Evolutionary conservation across 1,284 basidiomycete genomes (phyloP).

Genomic region (Pseudomicrostroma phylloplanum): DNA sequence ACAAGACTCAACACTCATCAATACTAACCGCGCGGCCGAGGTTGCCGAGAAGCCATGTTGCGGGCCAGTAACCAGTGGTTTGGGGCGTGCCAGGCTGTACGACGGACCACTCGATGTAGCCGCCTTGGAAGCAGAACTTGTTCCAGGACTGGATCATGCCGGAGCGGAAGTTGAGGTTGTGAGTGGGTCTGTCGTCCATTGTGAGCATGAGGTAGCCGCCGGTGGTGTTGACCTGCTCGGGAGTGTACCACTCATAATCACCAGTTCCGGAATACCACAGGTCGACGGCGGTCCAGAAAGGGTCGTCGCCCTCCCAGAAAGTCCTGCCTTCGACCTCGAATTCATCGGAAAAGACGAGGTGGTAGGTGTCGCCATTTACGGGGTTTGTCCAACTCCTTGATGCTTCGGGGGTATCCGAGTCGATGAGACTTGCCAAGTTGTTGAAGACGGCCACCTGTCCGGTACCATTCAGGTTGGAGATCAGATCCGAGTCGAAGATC

Average conservation of each 20-base stretch:
- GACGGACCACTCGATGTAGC: slow-evolving; percentile 25
- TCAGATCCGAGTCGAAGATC: slow-evolving; percentile 19
- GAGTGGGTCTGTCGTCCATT: slow-evolving; percentile 27
- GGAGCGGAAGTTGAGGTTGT: slow-evolving; percentile 44
- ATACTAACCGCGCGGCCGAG: slow-evolving; percentile 9
- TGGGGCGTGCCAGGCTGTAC: slow-evolving; percentile 14
- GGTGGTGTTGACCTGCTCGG: slow-evolving; percentile 37
- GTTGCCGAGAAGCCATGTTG: slow-evolving; percentile 21
- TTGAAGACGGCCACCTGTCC: slow-evolving; percentile 18
- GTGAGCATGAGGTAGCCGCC: slow-evolving; percentile 28
- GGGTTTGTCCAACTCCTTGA: slow-evolving; percentile 21
- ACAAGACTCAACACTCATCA: not conserved
- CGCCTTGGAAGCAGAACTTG: slow-evolving; percentile 48
- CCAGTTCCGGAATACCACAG: slow-evolving; percentile 31
- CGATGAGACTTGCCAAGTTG: slow-evolving; percentile 19
- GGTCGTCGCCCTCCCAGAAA: slow-evolving; percentile 44
- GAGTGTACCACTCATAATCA: slow-evolving; percentile 38
- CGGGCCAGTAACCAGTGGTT: slow-evolving; percentile 22
- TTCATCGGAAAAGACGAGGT: slow-evolving; percentile 44
- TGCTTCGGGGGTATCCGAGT: slow-evolving; percentile 28
- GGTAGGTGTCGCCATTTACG: slow-evolving; percentile 22
- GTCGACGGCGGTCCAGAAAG: slow-evolving; percentile 38
- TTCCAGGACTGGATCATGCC: slow-evolving; percentile 46
- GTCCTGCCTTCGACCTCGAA: slow-evolving; percentile 38
- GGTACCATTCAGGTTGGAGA: slow-evolving; percentile 32